These are phyloP conservation scores for Leccinum barrowsii DNA, from an alignment of 768 basidiomycete genomes.

Conservation along the genomic window DNA sequence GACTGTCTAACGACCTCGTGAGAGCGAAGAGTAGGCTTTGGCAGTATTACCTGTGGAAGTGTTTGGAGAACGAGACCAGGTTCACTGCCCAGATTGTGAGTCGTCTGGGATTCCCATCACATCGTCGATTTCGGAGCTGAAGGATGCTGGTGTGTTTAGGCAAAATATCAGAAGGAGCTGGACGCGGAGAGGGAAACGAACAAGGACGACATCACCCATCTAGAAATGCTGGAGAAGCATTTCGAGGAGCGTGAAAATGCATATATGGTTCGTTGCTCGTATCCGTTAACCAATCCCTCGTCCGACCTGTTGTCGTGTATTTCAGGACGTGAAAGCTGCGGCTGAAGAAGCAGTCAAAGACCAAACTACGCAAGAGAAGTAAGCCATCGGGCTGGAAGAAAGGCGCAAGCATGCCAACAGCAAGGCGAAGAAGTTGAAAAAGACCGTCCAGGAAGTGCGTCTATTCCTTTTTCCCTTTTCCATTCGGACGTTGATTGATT, in stretches of 20 bases:
- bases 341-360: slow-evolving; percentile 49
- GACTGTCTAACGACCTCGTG: slow-evolving; percentile 77
- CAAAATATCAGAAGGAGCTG: slow-evolving; percentile 54
- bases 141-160: slow-evolving; percentile 34
- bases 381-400: slow-evolving; percentile 80
- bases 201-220: slow-evolving; percentile 72
- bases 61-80: slow-evolving; percentile 57
- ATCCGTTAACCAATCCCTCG: neutral
- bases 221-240: slow-evolving; percentile 63
- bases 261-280: slow-evolving; percentile 54
- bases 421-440: slow-evolving; percentile 89
- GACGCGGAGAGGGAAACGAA: slow-evolving; percentile 70
- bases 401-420: slow-evolving; percentile 76
- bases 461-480: neutral
- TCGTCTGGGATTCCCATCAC: slow-evolving; percentile 1
- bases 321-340: no score
- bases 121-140: neutral
- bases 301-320: neutral
- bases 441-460: slow-evolving; percentile 76
- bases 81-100: slow-evolving; percentile 59
- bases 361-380: slow-evolving; percentile 61
- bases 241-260: slow-evolving; percentile 65
- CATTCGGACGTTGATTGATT: neutral
- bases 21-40: slow-evolving; percentile 70
- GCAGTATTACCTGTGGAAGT: slow-evolving; percentile 80